phyloP scores from a whole-genome alignment of 495 filamentous ascomycete genomes.

The Annulohypoxylon nitens region DNA sequence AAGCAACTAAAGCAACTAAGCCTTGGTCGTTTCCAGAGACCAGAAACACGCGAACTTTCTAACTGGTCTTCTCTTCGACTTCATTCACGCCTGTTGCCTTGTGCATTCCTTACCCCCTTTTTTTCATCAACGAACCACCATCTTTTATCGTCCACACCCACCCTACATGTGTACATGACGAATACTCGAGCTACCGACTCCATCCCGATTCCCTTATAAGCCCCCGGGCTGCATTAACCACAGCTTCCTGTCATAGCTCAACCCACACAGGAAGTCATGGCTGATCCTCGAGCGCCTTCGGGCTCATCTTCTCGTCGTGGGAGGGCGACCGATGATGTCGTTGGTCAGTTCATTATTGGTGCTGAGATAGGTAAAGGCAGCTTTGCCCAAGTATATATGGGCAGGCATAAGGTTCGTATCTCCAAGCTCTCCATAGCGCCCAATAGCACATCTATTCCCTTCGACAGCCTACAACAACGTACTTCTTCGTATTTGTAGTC shows the following conservation, averaged over 20 bases:
- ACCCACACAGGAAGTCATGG: slow-evolving; percentile 63
- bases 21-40: slow-evolving; percentile 34
- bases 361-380: slow-evolving; percentile 94
- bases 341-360: slow-evolving; percentile 82
- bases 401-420: slow-evolving; percentile 80
- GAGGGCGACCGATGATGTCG: slow-evolving; percentile 68
- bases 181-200: slow-evolving; percentile 55
- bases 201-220: slow-evolving; percentile 58
- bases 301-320: slow-evolving; percentile 54
- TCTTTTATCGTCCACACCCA: slow-evolving; percentile 32
- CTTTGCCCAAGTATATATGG: slow-evolving; percentile 94
- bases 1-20: slow-evolving; percentile 3
- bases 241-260: slow-evolving; percentile 60
- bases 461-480: neutral
- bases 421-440: slow-evolving; percentile 14
- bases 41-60: slow-evolving; percentile 47
- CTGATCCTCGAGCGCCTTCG: slow-evolving; percentile 52
- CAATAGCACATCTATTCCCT: slow-evolving; percentile 22
- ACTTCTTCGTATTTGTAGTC: neutral
- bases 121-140: slow-evolving; percentile 32
- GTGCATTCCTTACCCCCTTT: slow-evolving; percentile 41
- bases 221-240: slow-evolving; percentile 59
- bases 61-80: slow-evolving; percentile 36
- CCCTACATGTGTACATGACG: slow-evolving; percentile 62
- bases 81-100: slow-evolving; percentile 38